These are phyloP conservation scores for Entomortierella parvispora DNA, from an alignment of 192 early-diverging fungal species.

Conservation along the genomic window DNA sequence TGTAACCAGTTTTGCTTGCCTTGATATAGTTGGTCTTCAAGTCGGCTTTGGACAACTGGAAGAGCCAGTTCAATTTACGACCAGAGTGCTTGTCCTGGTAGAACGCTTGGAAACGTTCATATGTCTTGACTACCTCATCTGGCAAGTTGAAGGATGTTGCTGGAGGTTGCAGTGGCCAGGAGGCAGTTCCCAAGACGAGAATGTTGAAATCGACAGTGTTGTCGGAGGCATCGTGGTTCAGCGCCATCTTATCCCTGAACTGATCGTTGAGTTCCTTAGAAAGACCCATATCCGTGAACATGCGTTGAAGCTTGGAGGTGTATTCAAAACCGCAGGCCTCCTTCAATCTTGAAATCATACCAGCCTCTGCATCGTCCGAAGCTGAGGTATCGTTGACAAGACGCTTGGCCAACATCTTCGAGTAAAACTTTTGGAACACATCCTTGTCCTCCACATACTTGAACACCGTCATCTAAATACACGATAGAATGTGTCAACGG, in stretches of 20 bases:
- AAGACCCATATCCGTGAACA: slow-evolving; percentile 95
- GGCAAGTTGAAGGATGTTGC: slow-evolving; percentile 87
- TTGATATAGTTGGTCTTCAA: slow-evolving; percentile 91
- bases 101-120: slow-evolving; percentile 86
- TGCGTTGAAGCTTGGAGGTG: slow-evolving; percentile 92
- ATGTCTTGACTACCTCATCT: slow-evolving; percentile 85
- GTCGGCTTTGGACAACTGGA: slow-evolving; percentile 91
- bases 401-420: slow-evolving; percentile 91
- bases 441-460: slow-evolving; percentile 98
- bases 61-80: slow-evolving; percentile 95
- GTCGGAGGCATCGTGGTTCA: slow-evolving; percentile 41
- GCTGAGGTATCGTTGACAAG: slow-evolving; percentile 90
- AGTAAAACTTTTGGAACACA: slow-evolving; percentile 98
- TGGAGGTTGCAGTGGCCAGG: slow-evolving; percentile 90
- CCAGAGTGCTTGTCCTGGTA: slow-evolving; percentile 91
- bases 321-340: slow-evolving; percentile 96
- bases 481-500: not conserved
- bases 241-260: slow-evolving; percentile 74
- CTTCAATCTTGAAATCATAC: slow-evolving; percentile 94
- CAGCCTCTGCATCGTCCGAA: slow-evolving; percentile 91
- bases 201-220: slow-evolving; percentile 80
- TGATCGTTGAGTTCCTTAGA: slow-evolving; percentile 90
- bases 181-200: slow-evolving; percentile 85
- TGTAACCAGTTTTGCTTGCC: slow-evolving; percentile 76
- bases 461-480: slow-evolving; percentile 87